Evolutionary conservation across 2,329 filamentous ascomycete genomes (phyloP), one percentile per base, ranked within the genome.

Genomic region (Aspergillus sp.): DNA sequence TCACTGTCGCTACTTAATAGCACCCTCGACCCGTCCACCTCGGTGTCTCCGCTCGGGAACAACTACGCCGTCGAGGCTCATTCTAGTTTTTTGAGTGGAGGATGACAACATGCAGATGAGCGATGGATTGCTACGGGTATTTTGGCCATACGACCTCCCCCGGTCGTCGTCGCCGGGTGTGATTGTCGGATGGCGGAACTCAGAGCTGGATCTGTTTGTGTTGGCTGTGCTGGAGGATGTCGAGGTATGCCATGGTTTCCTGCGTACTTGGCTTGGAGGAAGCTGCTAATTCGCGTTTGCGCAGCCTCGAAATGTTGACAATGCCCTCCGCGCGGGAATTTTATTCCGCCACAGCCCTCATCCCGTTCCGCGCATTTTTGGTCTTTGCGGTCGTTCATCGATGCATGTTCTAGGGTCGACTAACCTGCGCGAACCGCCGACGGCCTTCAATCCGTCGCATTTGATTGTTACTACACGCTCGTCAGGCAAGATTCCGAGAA

Each of bases 141-240:
- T 99, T 81, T 99, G 95, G 95, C 96, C 95, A 69, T 90, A 90
- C 70, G 93, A 96, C 78, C 87, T 91, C 70, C 83, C 85, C 55
- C 84, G 82, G 74, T 90, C 88, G 55, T 84, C 86, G 65, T 82
- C 85, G 57, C 86, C 91, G 43, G 95, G 93, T 45, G 90, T 97
- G 60, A 87, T 99, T 63, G 90, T 99, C 47, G 95, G 95, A 70
- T 99, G 93, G 91, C 87, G 90, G 69, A 99, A 99, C 75, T 97
- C 93, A 39, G 88, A 89, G 48, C 81, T 92, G 52, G 95, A 99
- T 76, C 81, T 98, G 47, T 90, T 98, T 68, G 93, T 98, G 39
- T 87, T 98, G 50, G 88, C 91, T 25, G 85, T 98, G 47, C 79
- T 99, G 61, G 90, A 96, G 70, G 90, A 95, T 78, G 91, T 96